Evolutionary conservation across 1,284 basidiomycete genomes (phyloP).

Genomic region (Cerrena zonata): DNA sequence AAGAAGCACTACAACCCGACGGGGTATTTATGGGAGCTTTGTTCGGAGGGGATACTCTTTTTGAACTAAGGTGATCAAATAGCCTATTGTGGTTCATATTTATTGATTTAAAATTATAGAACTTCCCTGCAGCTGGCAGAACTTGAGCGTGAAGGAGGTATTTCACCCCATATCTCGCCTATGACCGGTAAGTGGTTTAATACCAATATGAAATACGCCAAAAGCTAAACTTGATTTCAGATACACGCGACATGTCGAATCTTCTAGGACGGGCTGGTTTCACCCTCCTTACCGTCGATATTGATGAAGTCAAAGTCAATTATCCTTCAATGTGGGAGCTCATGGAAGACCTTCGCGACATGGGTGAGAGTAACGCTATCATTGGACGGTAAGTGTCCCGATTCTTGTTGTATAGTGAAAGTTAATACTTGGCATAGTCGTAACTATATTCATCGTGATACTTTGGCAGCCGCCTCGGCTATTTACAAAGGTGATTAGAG

Average conservation of each 20-base stretch:
- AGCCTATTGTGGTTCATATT: background rate
- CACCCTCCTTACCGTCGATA: conserved; percentile 89
- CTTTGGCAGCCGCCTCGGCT: conserved; percentile 82
- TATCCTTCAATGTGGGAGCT: conserved; percentile 98
- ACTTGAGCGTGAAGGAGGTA: conserved; percentile 89
- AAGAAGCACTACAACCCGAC: conserved; percentile 81
- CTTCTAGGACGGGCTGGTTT: conserved; percentile 91
- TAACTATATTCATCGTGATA: conserved; percentile 75
- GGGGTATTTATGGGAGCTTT: conserved; percentile 93
- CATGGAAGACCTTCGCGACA: conserved; percentile 85
- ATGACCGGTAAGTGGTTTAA: conserved; percentile 77
- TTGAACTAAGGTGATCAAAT: conserved; percentile 74
- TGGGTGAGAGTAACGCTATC: conserved; percentile 95
- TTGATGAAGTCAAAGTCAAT: conserved; percentile 85
- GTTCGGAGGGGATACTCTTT: conserved; percentile 93
- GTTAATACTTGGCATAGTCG: conserved; percentile 39
- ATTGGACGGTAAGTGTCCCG: conserved; percentile 56
- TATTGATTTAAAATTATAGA: conserved; percentile 34
- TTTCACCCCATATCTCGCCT: conserved; percentile 90
- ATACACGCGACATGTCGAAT: conserved; percentile 86
- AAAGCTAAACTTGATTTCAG: conserved; percentile 36
- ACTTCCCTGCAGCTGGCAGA: conserved; percentile 91
- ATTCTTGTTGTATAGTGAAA: conserved; percentile 2
- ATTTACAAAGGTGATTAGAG: conserved; percentile 92
- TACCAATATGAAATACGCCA: background rate